A percentile compares a stretch with the other conserved stretches of the same genome.
These are phyloP conservation scores for Phoma herbarum DNA, from an alignment of 2,329 filamentous ascomycete species.

Conservation along the genomic window DNA sequence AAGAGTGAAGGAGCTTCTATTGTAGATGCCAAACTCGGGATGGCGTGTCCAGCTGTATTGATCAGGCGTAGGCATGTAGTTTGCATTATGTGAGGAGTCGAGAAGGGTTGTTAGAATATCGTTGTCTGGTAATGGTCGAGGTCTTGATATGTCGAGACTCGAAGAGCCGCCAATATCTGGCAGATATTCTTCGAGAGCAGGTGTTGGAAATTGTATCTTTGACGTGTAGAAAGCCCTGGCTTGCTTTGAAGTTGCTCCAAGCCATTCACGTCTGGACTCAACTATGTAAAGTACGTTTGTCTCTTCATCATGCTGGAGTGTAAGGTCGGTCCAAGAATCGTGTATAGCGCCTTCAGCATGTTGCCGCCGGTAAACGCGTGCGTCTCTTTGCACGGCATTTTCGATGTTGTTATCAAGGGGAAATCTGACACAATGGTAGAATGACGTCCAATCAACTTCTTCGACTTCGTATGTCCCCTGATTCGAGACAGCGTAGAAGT, in stretches of 20 bases:
- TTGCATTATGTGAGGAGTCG: constrained; percentile 47
- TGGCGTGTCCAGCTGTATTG: constrained; percentile 60
- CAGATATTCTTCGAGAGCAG: constrained; percentile 16
- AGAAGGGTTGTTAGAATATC: constrained; percentile 40
- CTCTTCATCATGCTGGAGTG: constrained; percentile 67
- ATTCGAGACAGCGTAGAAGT: constrained; percentile 76
- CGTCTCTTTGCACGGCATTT: constrained; percentile 55
- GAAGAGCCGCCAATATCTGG: constrained; percentile 15
- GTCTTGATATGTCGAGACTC: not conserved
- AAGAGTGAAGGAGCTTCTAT: constrained; percentile 58
- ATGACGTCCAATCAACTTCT: constrained; percentile 72
- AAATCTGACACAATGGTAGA: constrained; percentile 73
- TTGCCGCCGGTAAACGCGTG: constrained; percentile 69
- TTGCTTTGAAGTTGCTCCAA: constrained; percentile 62
- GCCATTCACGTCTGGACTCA: constrained; percentile 76
- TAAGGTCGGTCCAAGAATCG: constrained; percentile 75
- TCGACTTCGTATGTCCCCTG: constrained; percentile 69
- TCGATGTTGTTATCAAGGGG: constrained; percentile 60
- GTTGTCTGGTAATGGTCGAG: constrained; percentile 36
- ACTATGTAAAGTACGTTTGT: constrained; percentile 68
- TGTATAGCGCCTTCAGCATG: constrained; percentile 76
- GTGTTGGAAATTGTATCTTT: constrained; percentile 56
- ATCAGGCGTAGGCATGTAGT: constrained; percentile 48
- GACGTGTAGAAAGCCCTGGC: constrained; percentile 72
- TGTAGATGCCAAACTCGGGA: constrained; percentile 37